phyloP scores from a whole-genome alignment of 1,284 basidiomycete genomes.

The Sporisorium scitamineum region DNA sequence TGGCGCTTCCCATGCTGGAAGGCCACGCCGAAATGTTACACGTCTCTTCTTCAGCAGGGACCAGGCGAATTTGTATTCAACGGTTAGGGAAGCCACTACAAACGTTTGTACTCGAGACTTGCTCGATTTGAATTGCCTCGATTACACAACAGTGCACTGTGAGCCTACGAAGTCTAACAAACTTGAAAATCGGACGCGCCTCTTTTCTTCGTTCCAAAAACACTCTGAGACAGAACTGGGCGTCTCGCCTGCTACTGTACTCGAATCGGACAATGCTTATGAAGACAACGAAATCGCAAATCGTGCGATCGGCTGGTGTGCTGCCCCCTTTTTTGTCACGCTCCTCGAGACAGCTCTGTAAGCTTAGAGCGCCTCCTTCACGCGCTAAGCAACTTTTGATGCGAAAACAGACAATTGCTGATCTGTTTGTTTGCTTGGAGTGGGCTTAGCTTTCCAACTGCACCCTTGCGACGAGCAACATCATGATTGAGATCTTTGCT shows the following conservation, averaged over 20 bases:
- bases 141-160: too few species aligned
- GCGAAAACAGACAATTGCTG: not conserved
- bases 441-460: not conserved
- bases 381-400: conserved; percentile 2
- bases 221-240: not conserved
- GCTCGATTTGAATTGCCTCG: not conserved
- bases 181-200: not conserved
- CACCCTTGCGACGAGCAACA: conserved; percentile 1
- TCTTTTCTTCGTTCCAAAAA: not conserved
- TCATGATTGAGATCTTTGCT: not conserved
- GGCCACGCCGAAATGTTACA: not conserved
- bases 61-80: not conserved
- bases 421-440: conserved; percentile 3
- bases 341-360: not conserved
- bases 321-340: not conserved
- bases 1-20: conserved; percentile 2
- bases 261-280: conserved; percentile 1
- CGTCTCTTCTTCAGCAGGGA: not conserved
- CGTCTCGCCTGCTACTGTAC: not conserved
- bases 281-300: not conserved
- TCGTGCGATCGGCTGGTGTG: conserved; percentile 12
- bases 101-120: not conserved
- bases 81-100: not conserved
- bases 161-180: not conserved
- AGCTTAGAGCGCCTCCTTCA: not conserved